Evolutionary conservation across 2,329 filamentous ascomycete genomes (phyloP).

Genomic region (Pseudocercospora pini-densiflorae): DNA sequence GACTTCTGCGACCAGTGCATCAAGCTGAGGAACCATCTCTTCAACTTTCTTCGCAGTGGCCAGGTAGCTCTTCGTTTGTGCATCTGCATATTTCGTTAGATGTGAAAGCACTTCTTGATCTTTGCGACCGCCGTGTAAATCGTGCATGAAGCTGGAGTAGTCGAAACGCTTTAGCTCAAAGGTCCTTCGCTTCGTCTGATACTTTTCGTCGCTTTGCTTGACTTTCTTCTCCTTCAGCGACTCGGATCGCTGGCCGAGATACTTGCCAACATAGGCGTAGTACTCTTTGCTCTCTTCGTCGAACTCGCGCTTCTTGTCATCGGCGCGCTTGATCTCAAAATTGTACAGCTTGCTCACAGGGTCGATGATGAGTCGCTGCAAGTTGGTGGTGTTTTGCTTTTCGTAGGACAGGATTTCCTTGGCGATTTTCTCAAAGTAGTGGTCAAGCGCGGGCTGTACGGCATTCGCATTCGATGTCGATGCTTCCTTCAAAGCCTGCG

Average conservation of each 20-base stretch:
- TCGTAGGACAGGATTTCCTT: constrained; percentile 89
- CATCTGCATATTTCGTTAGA: constrained; percentile 90
- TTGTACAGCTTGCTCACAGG: constrained; percentile 91
- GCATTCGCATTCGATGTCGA: constrained; percentile 92
- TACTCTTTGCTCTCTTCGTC: constrained; percentile 99
- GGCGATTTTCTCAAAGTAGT: constrained; percentile 98
- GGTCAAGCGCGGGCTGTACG: constrained; percentile 94
- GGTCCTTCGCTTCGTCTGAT: constrained; percentile 88
- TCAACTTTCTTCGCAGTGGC: constrained; percentile 86
- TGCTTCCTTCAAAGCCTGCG: constrained; percentile 84
- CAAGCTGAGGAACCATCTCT: constrained; percentile 81
- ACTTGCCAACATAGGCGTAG: constrained; percentile 91
- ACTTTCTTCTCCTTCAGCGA: constrained; percentile 98
- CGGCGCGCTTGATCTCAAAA: constrained; percentile 95
- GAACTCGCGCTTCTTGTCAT: constrained; percentile 95
- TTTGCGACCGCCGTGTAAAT: constrained; percentile 97
- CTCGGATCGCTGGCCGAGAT: constrained; percentile 94
- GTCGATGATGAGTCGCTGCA: constrained; percentile 94
- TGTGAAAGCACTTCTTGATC: constrained; percentile 96
- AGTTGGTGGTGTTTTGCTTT: constrained; percentile 77
- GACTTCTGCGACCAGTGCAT: constrained; percentile 88
- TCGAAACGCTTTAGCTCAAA: constrained; percentile 98
- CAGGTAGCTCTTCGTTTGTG: constrained; percentile 83
- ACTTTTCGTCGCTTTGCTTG: constrained; percentile 92
- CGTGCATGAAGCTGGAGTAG: constrained; percentile 99